These are phyloP conservation scores for Solanum corneliomulleri DNA, from an alignment of 257 asterid genomes.

Conservation along the genomic window DNA sequence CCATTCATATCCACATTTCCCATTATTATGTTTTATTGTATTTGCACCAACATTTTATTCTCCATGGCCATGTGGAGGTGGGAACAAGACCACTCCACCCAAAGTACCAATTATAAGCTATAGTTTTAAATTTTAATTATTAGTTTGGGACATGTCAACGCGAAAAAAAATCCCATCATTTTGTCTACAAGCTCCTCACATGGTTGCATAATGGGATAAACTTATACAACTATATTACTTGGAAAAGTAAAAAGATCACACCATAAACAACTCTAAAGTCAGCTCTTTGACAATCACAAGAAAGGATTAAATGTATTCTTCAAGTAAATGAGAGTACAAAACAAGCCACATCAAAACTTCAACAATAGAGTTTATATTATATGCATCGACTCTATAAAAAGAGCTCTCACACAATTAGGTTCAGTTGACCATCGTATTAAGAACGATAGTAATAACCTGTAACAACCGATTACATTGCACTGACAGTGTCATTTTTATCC, in stretches of 20 bases:
- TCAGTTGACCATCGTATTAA: not conserved
- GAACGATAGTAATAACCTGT: not conserved
- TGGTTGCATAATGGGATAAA: not conserved
- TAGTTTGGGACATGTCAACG: not conserved
- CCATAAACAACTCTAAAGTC: not conserved
- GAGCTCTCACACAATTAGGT: not conserved
- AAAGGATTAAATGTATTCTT: not conserved
- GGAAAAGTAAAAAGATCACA: not conserved
- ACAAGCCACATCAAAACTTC: not conserved
- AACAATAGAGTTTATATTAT: not conserved
- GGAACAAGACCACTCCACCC: not conserved
- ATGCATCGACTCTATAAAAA: not conserved
- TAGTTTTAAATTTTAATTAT: not conserved
- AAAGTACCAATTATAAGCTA: not conserved
- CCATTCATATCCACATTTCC: not conserved
- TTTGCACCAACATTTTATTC: not conserved
- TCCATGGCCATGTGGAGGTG: not conserved
- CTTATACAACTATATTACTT: not conserved
- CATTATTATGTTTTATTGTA: not conserved
- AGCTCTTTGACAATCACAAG: not conserved
- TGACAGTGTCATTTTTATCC: not conserved
- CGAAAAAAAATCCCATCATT: not conserved
- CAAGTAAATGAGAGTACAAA: not conserved
- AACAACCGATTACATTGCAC: not conserved
- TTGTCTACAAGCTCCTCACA: not conserved